phyloP scores from a whole-genome alignment of 1,284 basidiomycete genomes.

The Ustilago tritici region DNA sequence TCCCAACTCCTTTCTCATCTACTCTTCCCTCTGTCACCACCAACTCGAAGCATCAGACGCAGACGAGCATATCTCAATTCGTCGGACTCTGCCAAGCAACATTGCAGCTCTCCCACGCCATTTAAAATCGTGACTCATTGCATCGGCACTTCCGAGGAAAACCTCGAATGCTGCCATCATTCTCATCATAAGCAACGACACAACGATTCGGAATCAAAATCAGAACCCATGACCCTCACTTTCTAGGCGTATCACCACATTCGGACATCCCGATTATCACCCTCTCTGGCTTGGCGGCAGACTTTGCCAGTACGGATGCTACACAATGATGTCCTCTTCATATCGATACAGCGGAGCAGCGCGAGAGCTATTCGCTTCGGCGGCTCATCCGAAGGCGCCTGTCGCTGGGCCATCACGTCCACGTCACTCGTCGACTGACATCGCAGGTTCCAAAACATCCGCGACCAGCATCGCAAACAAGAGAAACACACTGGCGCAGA shows the following conservation, averaged over 20 bases:
- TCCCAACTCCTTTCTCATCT: background rate
- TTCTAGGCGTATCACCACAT: background rate
- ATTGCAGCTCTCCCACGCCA: background rate
- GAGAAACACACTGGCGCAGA: constrained; percentile 36
- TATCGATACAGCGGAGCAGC: constrained; percentile 32
- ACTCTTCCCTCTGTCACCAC: background rate
- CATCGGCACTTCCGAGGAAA: constrained; percentile 1
- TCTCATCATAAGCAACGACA: constrained; percentile 17
- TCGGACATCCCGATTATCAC: background rate
- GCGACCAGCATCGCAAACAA: constrained; percentile 18
- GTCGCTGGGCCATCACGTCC: constrained; percentile 33
- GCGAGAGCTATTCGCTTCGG: constrained; percentile 33
- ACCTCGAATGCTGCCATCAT: constrained; percentile 12
- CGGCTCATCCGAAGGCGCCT: constrained; percentile 8
- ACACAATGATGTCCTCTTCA: constrained; percentile 22
- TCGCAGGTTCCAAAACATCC: constrained; percentile 15
- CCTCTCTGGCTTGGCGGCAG: background rate
- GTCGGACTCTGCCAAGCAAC: no score
- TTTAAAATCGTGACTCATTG: background rate
- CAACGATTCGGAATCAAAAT: background rate
- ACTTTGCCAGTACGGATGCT: background rate
- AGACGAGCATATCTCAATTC: no score
- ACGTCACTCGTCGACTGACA: constrained; percentile 40
- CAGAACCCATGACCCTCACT: background rate
- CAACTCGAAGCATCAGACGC: background rate